Conservation (phyloP, 495 filamentous ascomycete species). For the Penicillium herquei region DNA sequence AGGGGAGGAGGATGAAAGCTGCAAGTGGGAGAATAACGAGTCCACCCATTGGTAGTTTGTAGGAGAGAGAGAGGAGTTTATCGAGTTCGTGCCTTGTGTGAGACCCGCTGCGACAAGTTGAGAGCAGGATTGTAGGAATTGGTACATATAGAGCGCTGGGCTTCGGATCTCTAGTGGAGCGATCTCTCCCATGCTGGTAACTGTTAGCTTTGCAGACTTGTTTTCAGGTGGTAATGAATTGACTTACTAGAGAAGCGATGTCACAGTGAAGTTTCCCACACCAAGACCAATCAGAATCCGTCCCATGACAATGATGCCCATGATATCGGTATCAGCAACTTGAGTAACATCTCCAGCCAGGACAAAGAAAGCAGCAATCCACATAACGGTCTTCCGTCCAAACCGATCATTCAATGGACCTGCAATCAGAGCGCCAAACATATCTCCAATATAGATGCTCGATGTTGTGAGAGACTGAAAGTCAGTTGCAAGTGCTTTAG, state of each 20-base stretch:
- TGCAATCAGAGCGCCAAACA: slow-evolving; percentile 19
- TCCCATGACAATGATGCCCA: slow-evolving; percentile 12
- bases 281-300: slow-evolving; percentile 26
- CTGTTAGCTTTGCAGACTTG: background rate
- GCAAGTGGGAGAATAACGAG: slow-evolving; percentile 29
- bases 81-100: slow-evolving; percentile 31
- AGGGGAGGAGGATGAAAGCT: slow-evolving; percentile 30
- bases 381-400: slow-evolving; percentile 21
- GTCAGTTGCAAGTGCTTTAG: slow-evolving; percentile 14
- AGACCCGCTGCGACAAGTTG: slow-evolving; percentile 33
- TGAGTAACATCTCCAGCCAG: slow-evolving; percentile 23
- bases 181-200: slow-evolving; percentile 29
- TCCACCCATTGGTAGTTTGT: slow-evolving; percentile 35
- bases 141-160: slow-evolving; percentile 32
- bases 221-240: background rate
- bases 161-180: slow-evolving; percentile 33
- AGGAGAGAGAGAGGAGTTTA: slow-evolving; percentile 21
- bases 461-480: slow-evolving; percentile 23
- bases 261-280: slow-evolving; percentile 25
- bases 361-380: slow-evolving; percentile 19
- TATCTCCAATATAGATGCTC: slow-evolving; percentile 30
- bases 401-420: slow-evolving; percentile 22
- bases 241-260: slow-evolving; percentile 22
- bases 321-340: slow-evolving; percentile 6
- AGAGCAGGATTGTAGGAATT: slow-evolving; percentile 37